Conservation (phyloP, 75 land plant species). For the Selaginella tamariscina region DNA sequence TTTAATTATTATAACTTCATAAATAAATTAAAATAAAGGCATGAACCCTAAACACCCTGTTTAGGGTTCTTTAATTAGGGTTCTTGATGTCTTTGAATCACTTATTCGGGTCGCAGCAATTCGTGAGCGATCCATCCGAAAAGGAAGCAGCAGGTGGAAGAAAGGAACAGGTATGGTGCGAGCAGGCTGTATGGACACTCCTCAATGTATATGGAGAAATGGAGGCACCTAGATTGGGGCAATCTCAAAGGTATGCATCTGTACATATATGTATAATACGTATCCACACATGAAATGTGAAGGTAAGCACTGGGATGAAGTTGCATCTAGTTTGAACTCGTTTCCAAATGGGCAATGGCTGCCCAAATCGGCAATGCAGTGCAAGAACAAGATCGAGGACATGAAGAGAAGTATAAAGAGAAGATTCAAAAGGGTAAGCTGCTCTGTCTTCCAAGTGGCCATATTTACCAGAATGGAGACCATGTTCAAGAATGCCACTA, state of each 20-base stretch:
- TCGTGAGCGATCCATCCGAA: no score
- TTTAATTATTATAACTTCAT: no score
- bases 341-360: background rate
- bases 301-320: background rate
- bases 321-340: background rate
- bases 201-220: background rate
- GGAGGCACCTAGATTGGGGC: background rate
- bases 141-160: no score
- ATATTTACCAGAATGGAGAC: background rate
- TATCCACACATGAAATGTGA: no score
- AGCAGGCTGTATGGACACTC: background rate
- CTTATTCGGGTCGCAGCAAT: no score
- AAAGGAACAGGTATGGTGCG: background rate
- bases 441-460: background rate
- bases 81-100: no score
- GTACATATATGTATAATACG: no score
- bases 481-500: background rate
- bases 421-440: background rate
- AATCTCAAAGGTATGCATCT: background rate
- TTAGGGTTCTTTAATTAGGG: no score
- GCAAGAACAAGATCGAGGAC: background rate
- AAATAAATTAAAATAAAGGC: no score
- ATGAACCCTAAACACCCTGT: no score
- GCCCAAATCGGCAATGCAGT: background rate
- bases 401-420: background rate